These are phyloP conservation scores for Kodamaea restingae DNA, from an alignment of 805 yeast species.

Conservation along the genomic window DNA sequence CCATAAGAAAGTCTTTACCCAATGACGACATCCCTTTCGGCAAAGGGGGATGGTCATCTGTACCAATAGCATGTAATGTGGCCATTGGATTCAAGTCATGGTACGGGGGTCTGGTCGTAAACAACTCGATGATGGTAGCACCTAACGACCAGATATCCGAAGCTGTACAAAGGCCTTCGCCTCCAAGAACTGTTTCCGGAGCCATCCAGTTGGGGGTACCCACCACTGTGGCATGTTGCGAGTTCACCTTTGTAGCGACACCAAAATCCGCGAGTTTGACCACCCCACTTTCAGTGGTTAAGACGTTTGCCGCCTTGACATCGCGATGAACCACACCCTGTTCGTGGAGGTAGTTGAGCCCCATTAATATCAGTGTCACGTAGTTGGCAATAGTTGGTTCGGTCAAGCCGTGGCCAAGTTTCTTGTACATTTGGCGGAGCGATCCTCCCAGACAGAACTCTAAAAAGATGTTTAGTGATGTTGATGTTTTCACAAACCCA, in stretches of 20 bases:
- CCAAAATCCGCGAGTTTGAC: slow-evolving; percentile 95
- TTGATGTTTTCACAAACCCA: slow-evolving; percentile 57
- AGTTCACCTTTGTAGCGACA: slow-evolving; percentile 66
- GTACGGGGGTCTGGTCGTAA: slow-evolving; percentile 86
- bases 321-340: slow-evolving; percentile 82
- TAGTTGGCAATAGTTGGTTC: slow-evolving; percentile 50
- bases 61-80: slow-evolving; percentile 78
- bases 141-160: slow-evolving; percentile 95
- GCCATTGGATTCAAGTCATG: slow-evolving; percentile 72
- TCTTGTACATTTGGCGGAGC: slow-evolving; percentile 48
- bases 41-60: slow-evolving; percentile 65
- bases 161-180: slow-evolving; percentile 78
- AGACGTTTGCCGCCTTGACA: slow-evolving; percentile 87
- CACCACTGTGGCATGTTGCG: slow-evolving; percentile 43
- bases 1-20: slow-evolving; percentile 54
- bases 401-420: slow-evolving; percentile 47
- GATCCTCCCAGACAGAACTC: slow-evolving; percentile 67
- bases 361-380: slow-evolving; percentile 53
- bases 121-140: slow-evolving; percentile 85
- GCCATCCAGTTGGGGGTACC: slow-evolving; percentile 99
- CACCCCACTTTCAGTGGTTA: slow-evolving; percentile 59
- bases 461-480: slow-evolving; percentile 53
- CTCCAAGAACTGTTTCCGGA: slow-evolving; percentile 82
- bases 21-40: slow-evolving; percentile 48
- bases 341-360: slow-evolving; percentile 61